Base-by-base conservation (phyloP, 2,329 filamentous ascomycete genomes). In the Mycosphaerelloides madeirae region DNA sequence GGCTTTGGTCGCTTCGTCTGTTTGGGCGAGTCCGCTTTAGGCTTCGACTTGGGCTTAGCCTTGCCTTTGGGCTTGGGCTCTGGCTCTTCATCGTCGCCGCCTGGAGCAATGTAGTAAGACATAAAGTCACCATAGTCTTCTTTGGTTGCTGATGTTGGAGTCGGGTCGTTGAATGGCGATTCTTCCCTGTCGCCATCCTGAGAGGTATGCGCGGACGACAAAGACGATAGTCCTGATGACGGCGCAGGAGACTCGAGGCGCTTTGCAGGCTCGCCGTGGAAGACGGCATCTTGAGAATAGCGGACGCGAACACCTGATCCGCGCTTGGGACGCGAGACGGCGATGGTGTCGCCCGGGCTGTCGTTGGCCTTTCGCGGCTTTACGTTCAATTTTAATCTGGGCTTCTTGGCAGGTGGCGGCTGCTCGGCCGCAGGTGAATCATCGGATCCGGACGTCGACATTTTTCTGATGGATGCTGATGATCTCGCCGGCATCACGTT, bases 81-180 rank as follows among this genome's bases (percentile, higher is more conserved):
- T 18, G 31, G 33, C 31, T 38, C 35, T 14, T 48, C 42, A 6
- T 54, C 54, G 6, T 59, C 52, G 14, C 54, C 58, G 28, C 47
- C 53, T 13, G 50, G 60, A 13, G 54, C 47, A 43, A 64, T 54
- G 43, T 64, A 66, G 45, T 60, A 64, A 7, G 43, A 54, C 49
- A 60, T 50, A 40, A 66, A 63, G 29, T 61, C 58, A 16, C 56
- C 60, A 45, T 61, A 64, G 18, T 55, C 57, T 31, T 55, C 53
- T 9, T 44, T 47, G 11, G 41, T 46, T 29, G 53, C 41, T 11
- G 37, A 47, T 3, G 46, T 28, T 16, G 46, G 43, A 12, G 43
- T 41, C 31, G 51, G 38, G 31, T 56, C 47, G 9, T 48, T 38
- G 33, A 57, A 56, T 2, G 53, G 53, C 3, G 48, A 48, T 32